These are phyloP conservation scores for Dictyostelium gargantuum DNA, from an alignment of 208 protist genomes.

Conservation along the genomic window DNA sequence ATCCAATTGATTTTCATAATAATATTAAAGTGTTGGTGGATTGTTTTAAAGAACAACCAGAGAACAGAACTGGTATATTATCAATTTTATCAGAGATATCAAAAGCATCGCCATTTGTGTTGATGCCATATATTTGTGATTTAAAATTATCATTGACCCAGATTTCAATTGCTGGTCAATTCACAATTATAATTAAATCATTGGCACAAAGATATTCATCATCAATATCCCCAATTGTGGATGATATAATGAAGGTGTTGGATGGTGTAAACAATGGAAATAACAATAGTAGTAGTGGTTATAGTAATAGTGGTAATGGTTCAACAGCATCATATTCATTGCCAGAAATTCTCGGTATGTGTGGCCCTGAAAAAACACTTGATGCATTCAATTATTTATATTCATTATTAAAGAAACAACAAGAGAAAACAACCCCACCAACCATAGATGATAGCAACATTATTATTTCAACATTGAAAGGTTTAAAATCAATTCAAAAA, in stretches of 20 bases:
- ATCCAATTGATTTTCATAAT: slow-evolving; percentile 36
- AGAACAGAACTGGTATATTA: slow-evolving; percentile 4
- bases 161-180: background rate
- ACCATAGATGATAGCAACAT: background rate
- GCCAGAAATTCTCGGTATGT: slow-evolving; percentile 40
- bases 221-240: background rate
- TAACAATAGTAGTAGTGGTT: background rate
- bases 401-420: background rate
- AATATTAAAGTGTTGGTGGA: slow-evolving; percentile 13
- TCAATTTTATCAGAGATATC: slow-evolving; percentile 39
- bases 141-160: slow-evolving; percentile 10
- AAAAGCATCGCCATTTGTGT: background rate
- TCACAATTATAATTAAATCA: slow-evolving; percentile 1
- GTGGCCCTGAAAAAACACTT: slow-evolving; percentile 12
- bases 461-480: slow-evolving; percentile 28
- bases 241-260: background rate
- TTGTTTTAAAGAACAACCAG: background rate
- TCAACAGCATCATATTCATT: slow-evolving; percentile 16
- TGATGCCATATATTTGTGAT: slow-evolving; percentile 1
- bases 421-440: background rate
- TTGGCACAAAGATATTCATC: slow-evolving; percentile 4
- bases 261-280: background rate
- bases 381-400: background rate
- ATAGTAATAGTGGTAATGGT: background rate
- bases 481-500: slow-evolving; percentile 48